Base-by-base conservation (phyloP, 2,329 filamentous ascomycete species). In the Hypoxylon sp. region DNA sequence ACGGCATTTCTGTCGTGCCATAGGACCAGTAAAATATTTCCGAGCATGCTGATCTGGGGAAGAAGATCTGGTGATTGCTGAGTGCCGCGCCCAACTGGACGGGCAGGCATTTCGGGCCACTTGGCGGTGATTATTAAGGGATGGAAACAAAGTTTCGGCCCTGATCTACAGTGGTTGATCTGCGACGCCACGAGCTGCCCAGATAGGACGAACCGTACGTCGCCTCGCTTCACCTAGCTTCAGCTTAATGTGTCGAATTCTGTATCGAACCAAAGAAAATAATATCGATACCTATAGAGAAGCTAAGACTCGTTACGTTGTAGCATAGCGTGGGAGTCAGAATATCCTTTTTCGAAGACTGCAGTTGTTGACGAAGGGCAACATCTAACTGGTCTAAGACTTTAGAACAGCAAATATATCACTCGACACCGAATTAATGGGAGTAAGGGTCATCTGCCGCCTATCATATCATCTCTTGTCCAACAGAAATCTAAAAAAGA, bases 31-130 rank as follows among this genome's bases (percentile, higher is more conserved):
- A 51, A 31, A 66, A 53, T 19, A 51, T 22, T 19, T 42, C 47
- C 50, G 54, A 47, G 50, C 37, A 48, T 29, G 67, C 47, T 60
- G 58, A 63, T 65, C 69, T 33, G 63, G 66, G 69, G 65, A 64
- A 71, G 48, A 33, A 59, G 53, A 58, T 63, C 52, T 67, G 35
- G 26, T 54, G 47, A 55, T 59, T 58, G 48, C 26, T 57, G 26
- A 59, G 17, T 59, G 29, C 29, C 58, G 58, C 29, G 24, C 35
- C 39, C 58, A 39, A 54, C 52, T 57, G 55, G 54, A 42, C 48
- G 24, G 31, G 13, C 24, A 17, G 11, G 13, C 31, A 24, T 59
- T 59, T 59, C 46, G n/a, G 33, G n/a, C 11, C 48, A 11, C 63
- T 65, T 62, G 58, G 57, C 64, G 24, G 33, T 29, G 37, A 37